Evolutionary conservation across 495 filamentous ascomycete species (phyloP).

Genomic region (Neurospora sp.): DNA sequence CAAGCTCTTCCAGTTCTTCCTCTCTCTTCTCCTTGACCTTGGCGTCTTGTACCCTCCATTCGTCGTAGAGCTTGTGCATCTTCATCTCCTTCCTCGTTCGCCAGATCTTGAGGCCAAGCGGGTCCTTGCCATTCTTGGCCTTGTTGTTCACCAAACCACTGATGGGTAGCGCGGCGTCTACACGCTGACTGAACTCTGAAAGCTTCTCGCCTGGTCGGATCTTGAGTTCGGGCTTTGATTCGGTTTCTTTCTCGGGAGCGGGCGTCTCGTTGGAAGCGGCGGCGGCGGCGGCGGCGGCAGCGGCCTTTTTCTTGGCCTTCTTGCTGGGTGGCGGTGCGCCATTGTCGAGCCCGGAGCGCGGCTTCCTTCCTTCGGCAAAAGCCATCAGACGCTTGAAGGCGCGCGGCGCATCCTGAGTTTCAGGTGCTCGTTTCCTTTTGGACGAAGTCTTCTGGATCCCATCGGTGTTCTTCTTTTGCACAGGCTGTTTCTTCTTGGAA

Average conservation of each 20-base stretch:
- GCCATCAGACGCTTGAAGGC: conserved; percentile 79
- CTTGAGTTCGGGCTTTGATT: conserved; percentile 29
- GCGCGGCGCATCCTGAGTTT: conserved; percentile 67
- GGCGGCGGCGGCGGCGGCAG: not conserved
- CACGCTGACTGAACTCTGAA: conserved; percentile 71
- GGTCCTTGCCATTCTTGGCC: conserved; percentile 35
- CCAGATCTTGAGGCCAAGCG: conserved; percentile 44
- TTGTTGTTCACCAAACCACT: conserved; percentile 48
- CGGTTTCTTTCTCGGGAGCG: not conserved
- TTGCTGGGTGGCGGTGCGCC: conserved; percentile 37
- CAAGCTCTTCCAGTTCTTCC: conserved; percentile 50
- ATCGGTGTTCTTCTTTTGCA: conserved; percentile 17
- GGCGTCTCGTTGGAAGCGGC: conserved; percentile 2
- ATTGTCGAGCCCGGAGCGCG: conserved; percentile 58
- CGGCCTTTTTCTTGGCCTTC: conserved; percentile 39
- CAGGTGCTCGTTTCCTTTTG: conserved; percentile 36
- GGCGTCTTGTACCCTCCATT: conserved; percentile 62
- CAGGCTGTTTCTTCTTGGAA: conserved; percentile 21
- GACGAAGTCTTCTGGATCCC: conserved; percentile 13
- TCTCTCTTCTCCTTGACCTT: conserved; percentile 47
- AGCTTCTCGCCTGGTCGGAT: conserved; percentile 77
- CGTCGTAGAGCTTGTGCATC: conserved; percentile 67
- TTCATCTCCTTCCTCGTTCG: conserved; percentile 71
- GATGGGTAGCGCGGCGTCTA: conserved; percentile 76
- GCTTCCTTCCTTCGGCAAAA: conserved; percentile 44